Evolutionary conservation across 2,329 filamentous ascomycete genomes (phyloP).

Genomic region (Microascus cirrosus): DNA sequence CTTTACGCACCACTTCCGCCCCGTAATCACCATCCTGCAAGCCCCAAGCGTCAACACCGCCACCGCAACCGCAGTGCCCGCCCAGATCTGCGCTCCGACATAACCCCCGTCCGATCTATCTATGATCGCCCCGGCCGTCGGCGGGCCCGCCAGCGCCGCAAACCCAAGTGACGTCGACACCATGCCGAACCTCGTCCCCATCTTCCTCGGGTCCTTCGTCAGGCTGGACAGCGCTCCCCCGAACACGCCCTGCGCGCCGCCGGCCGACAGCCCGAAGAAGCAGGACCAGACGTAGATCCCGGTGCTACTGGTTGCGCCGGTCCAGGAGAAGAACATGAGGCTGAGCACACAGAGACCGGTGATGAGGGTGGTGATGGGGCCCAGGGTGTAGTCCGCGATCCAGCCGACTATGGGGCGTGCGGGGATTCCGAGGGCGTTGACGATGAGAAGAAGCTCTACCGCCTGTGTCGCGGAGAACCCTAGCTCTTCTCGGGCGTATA

Average conservation of each 20-base stretch:
- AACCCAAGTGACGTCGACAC: conserved; percentile 28
- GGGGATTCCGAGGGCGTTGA: conserved; percentile 44
- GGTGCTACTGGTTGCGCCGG: conserved; percentile 27
- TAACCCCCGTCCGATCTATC: conserved; percentile 26
- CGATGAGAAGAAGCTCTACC: conserved; percentile 43
- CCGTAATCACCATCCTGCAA: conserved; percentile 20
- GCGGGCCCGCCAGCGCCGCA: conserved; percentile 30
- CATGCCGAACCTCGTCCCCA: conserved; percentile 35
- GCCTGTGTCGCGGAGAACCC: conserved; percentile 35
- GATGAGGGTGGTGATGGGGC: conserved; percentile 43
- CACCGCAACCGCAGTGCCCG: conserved; percentile 24
- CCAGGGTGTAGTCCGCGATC: conserved; percentile 38
- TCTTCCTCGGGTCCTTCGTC: conserved; percentile 28
- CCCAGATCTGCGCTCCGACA: conserved; percentile 34
- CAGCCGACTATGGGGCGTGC: conserved; percentile 40
- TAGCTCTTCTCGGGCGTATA: conserved; percentile 28
- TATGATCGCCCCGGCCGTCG: conserved; percentile 32
- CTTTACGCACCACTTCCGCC: conserved; percentile 22
- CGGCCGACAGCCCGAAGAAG: conserved; percentile 31
- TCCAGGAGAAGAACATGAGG: conserved; percentile 43
- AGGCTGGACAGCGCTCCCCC: conserved; percentile 27
- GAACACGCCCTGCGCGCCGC: conserved; percentile 29
- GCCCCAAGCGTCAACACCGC: conserved; percentile 19
- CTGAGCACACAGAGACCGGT: conserved; percentile 31
- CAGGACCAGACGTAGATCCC: conserved; percentile 32